Base-by-base conservation (phyloP, 768 basidiomycete species). In the Wakefieldia striispora region DNA sequence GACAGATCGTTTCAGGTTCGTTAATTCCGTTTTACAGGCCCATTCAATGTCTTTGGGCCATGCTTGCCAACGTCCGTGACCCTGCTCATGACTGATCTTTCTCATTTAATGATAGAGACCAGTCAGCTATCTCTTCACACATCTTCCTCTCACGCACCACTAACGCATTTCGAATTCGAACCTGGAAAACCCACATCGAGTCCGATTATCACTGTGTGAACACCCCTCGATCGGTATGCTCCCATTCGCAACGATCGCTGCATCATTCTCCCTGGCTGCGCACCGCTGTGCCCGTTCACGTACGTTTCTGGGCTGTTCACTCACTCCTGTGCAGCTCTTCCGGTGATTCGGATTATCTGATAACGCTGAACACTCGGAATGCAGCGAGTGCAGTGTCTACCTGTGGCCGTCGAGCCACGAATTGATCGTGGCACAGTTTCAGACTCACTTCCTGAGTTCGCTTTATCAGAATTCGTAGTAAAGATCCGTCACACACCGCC, bases 371-470 rank as follows among this genome's bases (percentile, higher is more conserved):
- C 36, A 8, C 27, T 23, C 50, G 43, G 46, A 31, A 51, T 39
- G 7, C 27, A 17, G 31, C 43, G 42, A 36, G 16, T 58, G 64
- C 59, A 43, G 53, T 58, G 61, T 54, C 41, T 45, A 47, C 50
- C 63, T 66, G 63, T 64, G 64, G 63, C 66, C 51, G 43, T 17
- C 45, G 63, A 56, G 53, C 52, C 56, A 49, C 38, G 43, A n/a
- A 53, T 35, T 55, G 63, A 64, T 66, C 63, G 63, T 33, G 64
- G 53, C 56, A 61, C 56, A 54, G 50, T 51, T 51, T 50, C 38
- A 39, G 48, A 36, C 43, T 48, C 49, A 29, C 52, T 63, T 58
- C 53, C 51, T 27, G 48, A 34, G 20, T 45, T 51, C 50, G 43
- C 39, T 47, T 47, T 49, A 43, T 63, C 49, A 39, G 33, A 63